Base-by-base conservation (phyloP, 768 basidiomycete genomes). In the Lactarius sanguifluus region DNA sequence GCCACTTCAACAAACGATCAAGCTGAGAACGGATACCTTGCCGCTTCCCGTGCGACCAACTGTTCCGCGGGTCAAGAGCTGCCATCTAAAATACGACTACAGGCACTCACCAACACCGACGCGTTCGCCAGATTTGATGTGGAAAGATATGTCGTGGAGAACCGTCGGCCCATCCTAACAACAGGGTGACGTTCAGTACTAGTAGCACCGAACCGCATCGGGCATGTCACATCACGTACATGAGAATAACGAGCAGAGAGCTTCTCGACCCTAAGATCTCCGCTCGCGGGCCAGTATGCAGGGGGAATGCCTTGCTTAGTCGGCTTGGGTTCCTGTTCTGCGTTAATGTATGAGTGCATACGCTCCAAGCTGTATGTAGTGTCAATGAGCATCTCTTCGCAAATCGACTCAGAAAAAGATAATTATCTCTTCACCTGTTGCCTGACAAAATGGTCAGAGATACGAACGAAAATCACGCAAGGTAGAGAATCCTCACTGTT, bases 201-300 rank as follows among this genome's bases (percentile, higher is more conserved):
- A n/a, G n/a, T n/a, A n/a, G n/a, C n/a, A n/a, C n/a, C n/a, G n/a
- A n/a, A n/a, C n/a, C n/a, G n/a, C n/a, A n/a, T n/a, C n/a, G n/a
- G n/a, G n/a, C n/a, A n/a, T n/a, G n/a, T n/a, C n/a, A n/a, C n/a
- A n/a, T n/a, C 54, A 50, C 74, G 30, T 66, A 78, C 79, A 3
- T 62, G 45, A 28, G 80, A 81, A 67, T 84, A 85, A 50, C 77
- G 75, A 0, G 86, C 86, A 15, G 79, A 81, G 5, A 87, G 75
- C 38, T 81, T 78, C 66, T 87, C 81, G 1, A 85, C 81, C 4
- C 74, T 71, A n/a, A 87, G 75, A 15, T 79, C 75, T 1, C 86
- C 86, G 34, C 82, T 83, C 1, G 86, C 78, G 5, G 86, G 86
- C 86, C 86, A 88, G 64, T 85, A 83, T 0, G 86, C 86, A 5